Evolutionary conservation across 768 basidiomycete species (phyloP).

Genomic region (Mycena epipterygia): DNA sequence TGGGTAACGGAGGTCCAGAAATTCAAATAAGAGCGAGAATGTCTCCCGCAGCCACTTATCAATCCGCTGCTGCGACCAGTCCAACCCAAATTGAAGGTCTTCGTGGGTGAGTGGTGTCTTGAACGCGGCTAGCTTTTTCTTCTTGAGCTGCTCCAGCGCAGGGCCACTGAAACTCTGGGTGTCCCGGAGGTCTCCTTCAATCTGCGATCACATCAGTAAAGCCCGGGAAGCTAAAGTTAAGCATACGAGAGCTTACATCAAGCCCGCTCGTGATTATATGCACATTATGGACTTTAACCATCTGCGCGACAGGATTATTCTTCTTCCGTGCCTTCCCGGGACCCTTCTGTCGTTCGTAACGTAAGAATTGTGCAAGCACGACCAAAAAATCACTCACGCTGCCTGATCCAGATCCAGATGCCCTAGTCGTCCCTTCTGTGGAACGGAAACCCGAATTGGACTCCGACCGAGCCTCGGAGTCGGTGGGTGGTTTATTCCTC

Average conservation of each 20-base stretch:
- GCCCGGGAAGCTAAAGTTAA: too few relatives aligned
- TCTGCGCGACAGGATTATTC: background rate
- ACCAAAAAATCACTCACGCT: background rate
- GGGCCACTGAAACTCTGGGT: background rate
- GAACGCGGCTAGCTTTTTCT: background rate
- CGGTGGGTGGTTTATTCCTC: background rate
- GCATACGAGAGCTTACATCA: background rate
- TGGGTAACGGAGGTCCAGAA: conserved; percentile 8
- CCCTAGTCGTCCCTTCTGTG: background rate
- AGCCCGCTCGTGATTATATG: background rate
- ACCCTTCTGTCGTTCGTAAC: background rate
- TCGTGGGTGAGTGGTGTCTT: background rate
- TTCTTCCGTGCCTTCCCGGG: background rate
- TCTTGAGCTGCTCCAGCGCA: background rate
- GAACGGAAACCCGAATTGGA: background rate
- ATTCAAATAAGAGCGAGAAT: background rate
- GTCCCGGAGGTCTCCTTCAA: background rate
- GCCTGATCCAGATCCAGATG: background rate
- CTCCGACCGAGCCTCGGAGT: background rate
- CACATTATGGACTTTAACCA: background rate
- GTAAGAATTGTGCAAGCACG: background rate
- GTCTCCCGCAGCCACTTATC: background rate
- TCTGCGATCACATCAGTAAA: too few relatives aligned
- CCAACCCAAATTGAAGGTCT: background rate
- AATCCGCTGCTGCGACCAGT: background rate